Base-by-base conservation (phyloP, 768 basidiomycete species). In the Mycena rosella region DNA sequence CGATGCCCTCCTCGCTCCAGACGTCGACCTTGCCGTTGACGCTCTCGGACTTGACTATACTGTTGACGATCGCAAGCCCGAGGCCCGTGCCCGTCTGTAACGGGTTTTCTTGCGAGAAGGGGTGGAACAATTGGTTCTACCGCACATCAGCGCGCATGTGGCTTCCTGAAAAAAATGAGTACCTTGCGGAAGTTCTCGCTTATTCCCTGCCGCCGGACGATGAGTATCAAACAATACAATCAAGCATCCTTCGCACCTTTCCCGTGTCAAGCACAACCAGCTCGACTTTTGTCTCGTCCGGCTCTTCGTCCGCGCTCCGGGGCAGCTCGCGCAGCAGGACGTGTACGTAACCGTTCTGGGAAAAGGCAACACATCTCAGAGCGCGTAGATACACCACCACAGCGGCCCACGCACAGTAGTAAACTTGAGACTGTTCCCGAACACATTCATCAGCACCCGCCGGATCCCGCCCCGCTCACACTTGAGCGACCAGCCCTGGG, bases 61-160 rank as follows among this genome's bases (percentile, higher is more conserved):
- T 95, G 81, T 93, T 95, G 75, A 98, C 96, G 70, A 98, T 98
- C 34, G 96, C 96, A 26, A 98, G 88, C 13, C 96, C 96, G 10
- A 98, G 87, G 7, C 96, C 96, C 2, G 96, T 98, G 2, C 96
- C 96, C 1, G 95, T 90, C 74, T 96, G 95, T 7, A 97, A 78
- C 0, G 96, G 96, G 72, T 97, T 96, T 78, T 98, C 96, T 81
- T 98, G 96, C 0, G 96, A 96, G 80, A 98, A 98, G 0, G 96
- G 96, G 72, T 97, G 96, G 82, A 98, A 98, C 7, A 98, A 84
- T 80, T 96, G 94, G 73, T 98, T 96, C 92, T 68, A 34, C 1
- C n/a, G 93, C 64, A 45, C 63, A 56, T 57, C 30, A 63, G 57
- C 13, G 47, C 34, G 36, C n/a, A 24, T 8, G 20, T 14, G n/a